A percentile compares a stretch with the other conserved stretches of the same genome.
phyloP scores from a whole-genome alignment of 306 rosid species.

The Vicia villosa region DNA sequence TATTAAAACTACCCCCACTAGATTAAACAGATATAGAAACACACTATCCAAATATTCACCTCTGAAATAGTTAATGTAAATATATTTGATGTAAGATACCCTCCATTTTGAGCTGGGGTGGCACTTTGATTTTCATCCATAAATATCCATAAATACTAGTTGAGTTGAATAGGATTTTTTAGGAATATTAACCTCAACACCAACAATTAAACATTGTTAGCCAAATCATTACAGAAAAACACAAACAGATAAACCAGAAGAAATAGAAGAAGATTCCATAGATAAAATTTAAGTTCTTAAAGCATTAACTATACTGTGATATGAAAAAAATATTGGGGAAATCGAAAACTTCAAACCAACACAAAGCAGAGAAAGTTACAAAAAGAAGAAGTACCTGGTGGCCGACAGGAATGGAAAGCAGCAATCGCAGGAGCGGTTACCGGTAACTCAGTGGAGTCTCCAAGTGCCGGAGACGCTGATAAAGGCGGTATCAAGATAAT shows the following conservation, averaged over 20 bases:
- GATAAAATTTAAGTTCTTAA: neutral
- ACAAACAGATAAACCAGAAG: conserved; percentile 16
- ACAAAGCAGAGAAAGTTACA: too few relatives aligned
- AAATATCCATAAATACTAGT: conserved; percentile 44
- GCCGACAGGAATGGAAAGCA: conserved; percentile 84
- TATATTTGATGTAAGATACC: conserved; percentile 60
- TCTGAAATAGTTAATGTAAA: conserved; percentile 67
- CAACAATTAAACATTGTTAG: conserved; percentile 99
- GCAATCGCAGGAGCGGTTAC: conserved; percentile 67
- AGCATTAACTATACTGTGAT: neutral
- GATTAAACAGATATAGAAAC: neutral
- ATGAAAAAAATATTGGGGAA: neutral
- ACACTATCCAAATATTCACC: conserved; percentile 42
- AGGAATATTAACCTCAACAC: conserved; percentile 65
- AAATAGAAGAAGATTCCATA: neutral
- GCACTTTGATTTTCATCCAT: conserved; percentile 43
- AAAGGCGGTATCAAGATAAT: conserved; percentile 64
- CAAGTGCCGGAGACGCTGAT: conserved; percentile 67
- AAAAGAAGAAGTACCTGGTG: conserved; percentile 76
- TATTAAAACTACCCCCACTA: conserved; percentile 18
- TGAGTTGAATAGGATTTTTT: conserved; percentile 67
- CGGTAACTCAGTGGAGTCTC: conserved; percentile 88
- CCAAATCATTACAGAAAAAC: conserved; percentile 64
- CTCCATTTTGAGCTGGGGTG: conserved; percentile 45
- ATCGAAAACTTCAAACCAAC: neutral